phyloP scores from a whole-genome alignment of 2,329 filamentous ascomycete species.

The Fusarium oligoseptatum region DNA sequence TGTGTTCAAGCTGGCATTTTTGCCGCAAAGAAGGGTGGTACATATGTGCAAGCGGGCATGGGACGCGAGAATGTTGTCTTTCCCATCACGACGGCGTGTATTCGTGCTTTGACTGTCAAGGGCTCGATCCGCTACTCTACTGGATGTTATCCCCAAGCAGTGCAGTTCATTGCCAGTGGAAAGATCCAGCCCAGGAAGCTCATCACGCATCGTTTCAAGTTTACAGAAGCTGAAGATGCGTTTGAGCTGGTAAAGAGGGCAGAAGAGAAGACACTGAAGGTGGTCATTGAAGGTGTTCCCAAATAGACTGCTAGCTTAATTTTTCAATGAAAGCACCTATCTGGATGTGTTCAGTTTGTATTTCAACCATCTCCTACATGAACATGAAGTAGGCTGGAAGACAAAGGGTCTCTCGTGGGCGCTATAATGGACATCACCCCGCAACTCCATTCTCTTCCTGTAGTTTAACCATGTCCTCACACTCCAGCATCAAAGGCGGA shows the following conservation, averaged over 20 bases:
- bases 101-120: slow-evolving; percentile 61
- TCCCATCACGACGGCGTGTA: slow-evolving; percentile 64
- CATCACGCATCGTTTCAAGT: slow-evolving; percentile 54
- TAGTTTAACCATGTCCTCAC: slow-evolving; percentile 9
- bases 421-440: not conserved
- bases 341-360: not conserved
- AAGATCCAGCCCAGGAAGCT: slow-evolving; percentile 56
- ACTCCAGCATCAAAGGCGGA: slow-evolving; percentile 8
- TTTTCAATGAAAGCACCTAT: not conserved
- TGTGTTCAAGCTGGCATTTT: slow-evolving; percentile 64
- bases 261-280: slow-evolving; percentile 41
- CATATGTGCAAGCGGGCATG: slow-evolving; percentile 66
- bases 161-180: slow-evolving; percentile 63
- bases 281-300: slow-evolving; percentile 36
- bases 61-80: slow-evolving; percentile 64
- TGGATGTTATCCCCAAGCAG: slow-evolving; percentile 63
- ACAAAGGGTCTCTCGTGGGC: not conserved
- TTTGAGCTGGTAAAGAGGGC: slow-evolving; percentile 51
- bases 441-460: not conserved
- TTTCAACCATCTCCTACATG: not conserved
- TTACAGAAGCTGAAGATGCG: slow-evolving; percentile 60
- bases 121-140: slow-evolving; percentile 65
- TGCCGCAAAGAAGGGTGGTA: slow-evolving; percentile 60
- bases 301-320: slow-evolving; percentile 10
- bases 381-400: not conserved